Base-by-base conservation (phyloP, 129 eudicot species). In the Lactuca saligna region DNA sequence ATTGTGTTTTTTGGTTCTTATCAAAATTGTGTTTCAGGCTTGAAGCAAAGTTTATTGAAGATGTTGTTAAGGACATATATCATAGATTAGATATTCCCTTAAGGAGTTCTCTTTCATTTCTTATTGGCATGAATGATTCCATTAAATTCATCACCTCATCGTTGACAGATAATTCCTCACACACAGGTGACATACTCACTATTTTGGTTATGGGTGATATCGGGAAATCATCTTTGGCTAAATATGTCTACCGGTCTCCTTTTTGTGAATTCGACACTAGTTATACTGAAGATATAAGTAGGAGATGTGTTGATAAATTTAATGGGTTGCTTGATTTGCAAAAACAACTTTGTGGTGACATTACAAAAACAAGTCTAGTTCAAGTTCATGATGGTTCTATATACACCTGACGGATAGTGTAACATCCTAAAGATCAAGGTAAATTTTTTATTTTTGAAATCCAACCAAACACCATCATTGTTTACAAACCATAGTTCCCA, bases 181-280 rank as follows among this genome's bases (percentile, higher is more conserved):
- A 49, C 4, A 8, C 25, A 1, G 3, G 7, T 0, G 50, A 60
- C 7, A 12, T 61, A 33, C 53, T 61, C 2, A 71, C 69, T 0
- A 61, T 71, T 34, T 51, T 39, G 7, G 76, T 68, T n/a, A 68
- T 73, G 9, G 39, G 79, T 61, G 83, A 79, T 46, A 79, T 79
- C 2, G 79, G 83, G 51, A 79, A 79, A 66, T 73, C 79, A 50
- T 54, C 70, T n/a, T 60, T 73, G 14, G 79, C 79, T 10, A 49
- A 17, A 48, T 61, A 65, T 73, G 65, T 58, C 35, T 68, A 34
- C 17, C 39, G 50, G 54, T 46, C 35, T 4, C 72, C 68, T 67
- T 54, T 15, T 46, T 55, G 10, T 20, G 37, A 33, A 5, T 73
- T 79, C 33, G 66, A 73, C 7, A 66, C 4, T 54, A 58, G 83